Conservation (phyloP, 257 asterid genomes). For the Solanum sitiens region DNA sequence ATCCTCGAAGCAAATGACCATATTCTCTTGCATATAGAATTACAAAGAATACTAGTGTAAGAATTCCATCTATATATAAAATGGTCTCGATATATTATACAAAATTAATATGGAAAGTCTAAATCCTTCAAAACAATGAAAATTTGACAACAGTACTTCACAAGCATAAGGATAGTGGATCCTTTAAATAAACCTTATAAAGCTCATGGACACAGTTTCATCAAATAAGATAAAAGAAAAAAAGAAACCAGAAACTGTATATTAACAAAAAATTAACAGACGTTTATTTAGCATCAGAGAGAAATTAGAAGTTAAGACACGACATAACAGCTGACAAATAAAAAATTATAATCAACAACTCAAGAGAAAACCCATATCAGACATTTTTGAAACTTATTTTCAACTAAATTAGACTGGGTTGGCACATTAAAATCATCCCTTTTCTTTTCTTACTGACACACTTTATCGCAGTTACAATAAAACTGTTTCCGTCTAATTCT, state of each 20-base stretch:
- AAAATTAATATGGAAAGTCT: not conserved
- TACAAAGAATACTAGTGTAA: not conserved
- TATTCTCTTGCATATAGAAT: constrained; percentile 48
- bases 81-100: not conserved
- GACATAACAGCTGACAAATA: not conserved
- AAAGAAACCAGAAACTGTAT: not conserved
- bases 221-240: not conserved
- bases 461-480: not conserved
- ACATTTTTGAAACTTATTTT: not conserved
- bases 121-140: not conserved
- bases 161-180: not conserved
- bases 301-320: not conserved
- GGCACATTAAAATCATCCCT: not conserved
- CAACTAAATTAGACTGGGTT: not conserved
- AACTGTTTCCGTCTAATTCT: not conserved
- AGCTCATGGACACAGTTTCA: not conserved
- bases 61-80: not conserved
- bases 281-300: not conserved
- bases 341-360: not conserved
- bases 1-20: constrained; percentile 93
- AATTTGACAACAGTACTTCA: not conserved
- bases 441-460: not conserved
- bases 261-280: not conserved
- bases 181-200: not conserved
- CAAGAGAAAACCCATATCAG: not conserved